These are phyloP conservation scores for Puccinellia tenuiflora DNA, from an alignment of 176 grass and related monocot species.

Conservation along the genomic window DNA sequence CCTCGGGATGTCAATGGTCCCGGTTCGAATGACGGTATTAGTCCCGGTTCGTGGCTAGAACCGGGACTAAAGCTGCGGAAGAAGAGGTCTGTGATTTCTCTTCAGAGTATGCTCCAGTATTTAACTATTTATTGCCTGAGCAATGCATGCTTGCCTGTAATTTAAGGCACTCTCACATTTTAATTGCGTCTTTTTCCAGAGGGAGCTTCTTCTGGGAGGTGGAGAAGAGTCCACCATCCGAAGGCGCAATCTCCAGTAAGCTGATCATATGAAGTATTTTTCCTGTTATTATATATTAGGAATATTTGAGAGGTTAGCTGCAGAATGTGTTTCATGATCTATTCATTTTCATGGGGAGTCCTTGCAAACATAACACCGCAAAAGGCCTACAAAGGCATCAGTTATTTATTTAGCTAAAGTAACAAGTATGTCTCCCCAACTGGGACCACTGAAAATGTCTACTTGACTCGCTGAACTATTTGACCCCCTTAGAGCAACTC, in stretches of 20 bases:
- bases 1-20: too few species aligned
- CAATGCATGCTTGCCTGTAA: background rate
- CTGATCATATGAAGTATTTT: slow-evolving; percentile 4
- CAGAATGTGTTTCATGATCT: background rate
- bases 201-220: slow-evolving; percentile 71
- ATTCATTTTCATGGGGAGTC: background rate
- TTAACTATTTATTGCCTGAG: background rate
- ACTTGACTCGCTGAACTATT: background rate
- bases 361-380: background rate
- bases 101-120: background rate
- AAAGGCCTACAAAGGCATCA: background rate
- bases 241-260: slow-evolving; percentile 70
- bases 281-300: background rate
- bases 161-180: slow-evolving; percentile 11
- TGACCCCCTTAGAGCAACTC: background rate
- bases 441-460: background rate
- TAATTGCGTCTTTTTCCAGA: slow-evolving; percentile 45
- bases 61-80: slow-evolving; percentile 73
- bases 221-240: slow-evolving; percentile 68
- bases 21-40: too few species aligned
- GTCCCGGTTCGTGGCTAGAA: too few species aligned
- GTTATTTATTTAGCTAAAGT: background rate
- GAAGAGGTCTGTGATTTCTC: slow-evolving; percentile 47
- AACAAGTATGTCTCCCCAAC: too few species aligned
- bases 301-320: background rate